These are phyloP conservation scores for Pelagomonas calceolata DNA, from an alignment of 108 stramenopile species.

Conservation along the genomic window DNA sequence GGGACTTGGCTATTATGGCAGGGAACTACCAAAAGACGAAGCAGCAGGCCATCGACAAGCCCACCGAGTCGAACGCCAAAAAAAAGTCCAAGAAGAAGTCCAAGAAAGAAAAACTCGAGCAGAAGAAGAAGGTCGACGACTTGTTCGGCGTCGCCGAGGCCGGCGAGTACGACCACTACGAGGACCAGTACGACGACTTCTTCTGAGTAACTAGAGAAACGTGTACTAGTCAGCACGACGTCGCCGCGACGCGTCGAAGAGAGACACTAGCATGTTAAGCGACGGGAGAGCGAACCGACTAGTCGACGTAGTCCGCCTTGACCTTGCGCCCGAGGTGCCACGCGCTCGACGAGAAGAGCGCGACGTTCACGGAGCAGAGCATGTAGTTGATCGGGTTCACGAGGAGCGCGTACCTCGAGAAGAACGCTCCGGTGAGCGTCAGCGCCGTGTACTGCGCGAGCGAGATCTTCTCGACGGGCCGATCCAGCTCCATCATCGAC, in stretches of 20 bases:
- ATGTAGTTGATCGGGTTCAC: slow-evolving; percentile 69
- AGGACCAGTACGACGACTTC: neutral
- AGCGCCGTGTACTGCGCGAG: slow-evolving; percentile 68
- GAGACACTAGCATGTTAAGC: too few species aligned
- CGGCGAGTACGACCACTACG: neutral
- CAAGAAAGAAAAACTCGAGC: neutral
- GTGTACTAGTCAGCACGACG: too few species aligned
- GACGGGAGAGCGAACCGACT: too few species aligned
- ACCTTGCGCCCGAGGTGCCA: slow-evolving; percentile 74
- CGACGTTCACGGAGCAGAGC: slow-evolving; percentile 63
- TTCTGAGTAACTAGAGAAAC: neutral
- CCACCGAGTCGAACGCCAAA: neutral
- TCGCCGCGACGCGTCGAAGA: too few species aligned
- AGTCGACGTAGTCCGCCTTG: slow-evolving; percentile 59
- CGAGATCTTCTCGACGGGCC: slow-evolving; percentile 70
- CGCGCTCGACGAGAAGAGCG: slow-evolving; percentile 59
- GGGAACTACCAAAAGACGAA: neutral
- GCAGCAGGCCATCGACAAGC: neutral
- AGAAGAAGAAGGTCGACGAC: neutral
- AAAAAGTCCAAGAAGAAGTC: neutral
- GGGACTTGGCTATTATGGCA: neutral
- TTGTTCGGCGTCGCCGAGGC: neutral
- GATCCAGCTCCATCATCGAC: slow-evolving; percentile 59
- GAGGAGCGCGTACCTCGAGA: slow-evolving; percentile 62
- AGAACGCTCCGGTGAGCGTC: slow-evolving; percentile 70